phyloP scores from a whole-genome alignment of 2,329 filamentous ascomycete species.

The Talaromyces marneffei region DNA sequence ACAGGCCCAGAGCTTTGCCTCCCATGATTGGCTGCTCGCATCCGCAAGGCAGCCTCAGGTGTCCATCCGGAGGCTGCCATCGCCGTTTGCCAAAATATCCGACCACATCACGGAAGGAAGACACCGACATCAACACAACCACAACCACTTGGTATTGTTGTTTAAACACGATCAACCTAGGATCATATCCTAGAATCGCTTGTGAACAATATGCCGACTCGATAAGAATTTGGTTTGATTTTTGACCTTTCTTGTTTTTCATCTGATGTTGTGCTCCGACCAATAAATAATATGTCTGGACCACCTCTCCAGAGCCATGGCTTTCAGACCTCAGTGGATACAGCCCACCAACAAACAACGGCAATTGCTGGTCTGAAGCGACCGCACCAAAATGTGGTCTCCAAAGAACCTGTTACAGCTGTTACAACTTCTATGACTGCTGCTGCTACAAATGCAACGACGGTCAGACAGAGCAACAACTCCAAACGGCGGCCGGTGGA shows the following conservation, averaged over 20 bases:
- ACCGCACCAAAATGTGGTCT: constrained; percentile 14
- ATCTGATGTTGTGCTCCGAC: background rate
- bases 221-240: background rate
- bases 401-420: background rate
- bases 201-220: background rate
- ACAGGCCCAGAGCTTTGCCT: background rate
- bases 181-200: background rate
- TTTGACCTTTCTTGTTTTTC: background rate
- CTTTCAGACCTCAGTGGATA: constrained; percentile 44
- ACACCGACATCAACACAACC: background rate
- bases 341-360: constrained; percentile 33
- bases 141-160: background rate
- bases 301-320: constrained; percentile 45
- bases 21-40: background rate
- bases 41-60: constrained; percentile 1
- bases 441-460: background rate
- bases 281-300: background rate
- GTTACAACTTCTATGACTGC: background rate
- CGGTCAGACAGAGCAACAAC: background rate
- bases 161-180: background rate
- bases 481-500: constrained; percentile 17
- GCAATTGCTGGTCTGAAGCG: constrained; percentile 46
- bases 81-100: background rate
- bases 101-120: background rate
- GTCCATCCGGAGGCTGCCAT: background rate